Percentiles rank a stretch among this genome's conserved stretches.
Evolutionary conservation across 805 yeast species (phyloP).

Genomic region (Wickerhamiella galacta): DNA sequence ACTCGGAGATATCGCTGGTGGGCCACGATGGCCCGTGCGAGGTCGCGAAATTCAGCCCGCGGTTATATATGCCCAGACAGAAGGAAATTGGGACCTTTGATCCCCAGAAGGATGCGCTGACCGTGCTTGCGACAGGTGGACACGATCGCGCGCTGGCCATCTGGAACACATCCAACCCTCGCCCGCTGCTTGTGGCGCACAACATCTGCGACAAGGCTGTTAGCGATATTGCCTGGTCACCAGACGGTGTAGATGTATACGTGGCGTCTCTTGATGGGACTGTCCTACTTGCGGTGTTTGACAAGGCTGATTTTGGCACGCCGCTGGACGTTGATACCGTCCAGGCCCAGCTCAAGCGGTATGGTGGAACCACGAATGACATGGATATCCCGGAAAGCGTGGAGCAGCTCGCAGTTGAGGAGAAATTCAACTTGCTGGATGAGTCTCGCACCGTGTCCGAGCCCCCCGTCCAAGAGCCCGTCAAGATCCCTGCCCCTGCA

Average conservation of each 20-base stretch:
- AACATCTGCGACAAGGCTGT: constrained; percentile 64
- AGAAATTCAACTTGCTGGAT: no score
- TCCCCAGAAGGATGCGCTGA: constrained; percentile 15
- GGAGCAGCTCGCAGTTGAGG: constrained; percentile 60
- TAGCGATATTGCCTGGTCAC: constrained; percentile 82
- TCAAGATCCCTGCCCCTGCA: no score
- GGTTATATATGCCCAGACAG: constrained; percentile 18
- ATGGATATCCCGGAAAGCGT: constrained; percentile 76
- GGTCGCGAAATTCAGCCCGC: constrained; percentile 39
- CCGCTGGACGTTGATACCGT: constrained; percentile 49
- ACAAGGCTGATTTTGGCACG: constrained; percentile 26
- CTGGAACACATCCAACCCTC: constrained; percentile 65
- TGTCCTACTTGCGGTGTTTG: constrained; percentile 51
- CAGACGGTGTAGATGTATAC: constrained; percentile 58
- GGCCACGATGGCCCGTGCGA: constrained; percentile 61
- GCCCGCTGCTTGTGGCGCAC: constrained; percentile 66
- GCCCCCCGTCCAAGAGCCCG: no score
- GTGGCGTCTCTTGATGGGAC: constrained; percentile 75
- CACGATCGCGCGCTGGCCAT: constrained; percentile 79
- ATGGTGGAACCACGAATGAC: constrained; percentile 77
- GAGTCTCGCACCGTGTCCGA: no score
- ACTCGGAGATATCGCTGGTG: constrained; percentile 39
- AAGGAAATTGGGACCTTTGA: constrained; percentile 16
- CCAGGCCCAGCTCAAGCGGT: constrained; percentile 54
- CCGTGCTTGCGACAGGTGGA: constrained; percentile 88